Base-by-base conservation (phyloP, 164 flowering plant genomes). In the Chimonanthus praecox region DNA sequence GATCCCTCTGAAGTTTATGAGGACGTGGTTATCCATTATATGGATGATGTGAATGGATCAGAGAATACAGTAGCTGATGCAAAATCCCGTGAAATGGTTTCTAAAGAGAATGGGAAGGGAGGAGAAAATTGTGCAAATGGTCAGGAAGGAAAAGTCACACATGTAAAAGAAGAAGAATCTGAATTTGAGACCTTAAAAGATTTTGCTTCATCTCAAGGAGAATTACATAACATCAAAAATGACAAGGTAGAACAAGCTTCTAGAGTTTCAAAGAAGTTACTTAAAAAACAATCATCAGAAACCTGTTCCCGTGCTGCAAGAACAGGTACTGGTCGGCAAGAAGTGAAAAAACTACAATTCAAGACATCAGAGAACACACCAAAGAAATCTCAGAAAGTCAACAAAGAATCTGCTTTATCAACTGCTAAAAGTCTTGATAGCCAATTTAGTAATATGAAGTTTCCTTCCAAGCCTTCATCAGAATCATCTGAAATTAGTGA, bases 401-500 rank as follows among this genome's bases (percentile, higher is more conserved):
- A 71, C 49, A 76, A 71, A 60, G 82, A 47, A 48, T 15, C 79
- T 21, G 61, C 82, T 49, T 78, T 72, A 63, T 76, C 44, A 64
- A 69, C 69, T 47, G 1, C 82, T 44, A 82, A 80, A 72, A 72
- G 5, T 67, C 6, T 11, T 54, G 84, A 65, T 50, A 68, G 74
- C 43, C 79, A 79, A 75, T 74, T 79, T 50, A 83, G 72, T 64
- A 74, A 67, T 71, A 67, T 76, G 74, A 81, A 82, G 78, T 78
- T 83, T 71, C 77, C 79, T 70, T 73, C 87, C 11, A 82, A 80
- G 50, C 73, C 87, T 79, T 79, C 85, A 62, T 88, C 93, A 49
- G 92, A 88, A 71, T 83, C 89, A 67, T 91, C 97, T 47, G 94
- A 86, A 74, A 94, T 83, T 73, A 69, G 78, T 78, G 88, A 85